Percentiles rank a stretch among this genome's conserved stretches.
Evolutionary conservation across 2,329 filamentous ascomycete genomes (phyloP).

Genomic region (Diplocarpon mali): DNA sequence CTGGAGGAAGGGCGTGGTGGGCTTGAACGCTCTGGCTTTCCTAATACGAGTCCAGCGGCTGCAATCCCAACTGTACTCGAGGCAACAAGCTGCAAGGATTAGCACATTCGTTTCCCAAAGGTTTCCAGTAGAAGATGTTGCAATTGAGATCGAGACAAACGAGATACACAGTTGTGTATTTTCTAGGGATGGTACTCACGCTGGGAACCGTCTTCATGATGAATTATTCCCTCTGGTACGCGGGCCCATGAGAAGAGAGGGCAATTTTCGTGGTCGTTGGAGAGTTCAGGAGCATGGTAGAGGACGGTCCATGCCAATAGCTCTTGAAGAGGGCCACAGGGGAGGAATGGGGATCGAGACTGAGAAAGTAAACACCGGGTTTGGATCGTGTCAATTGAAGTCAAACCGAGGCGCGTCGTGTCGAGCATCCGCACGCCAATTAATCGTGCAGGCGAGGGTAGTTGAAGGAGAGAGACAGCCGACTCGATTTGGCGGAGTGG

Average conservation of each 20-base stretch:
- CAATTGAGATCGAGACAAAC: too few relatives aligned
- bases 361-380: constrained; percentile 13
- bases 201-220: constrained; percentile 27
- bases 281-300: constrained; percentile 22
- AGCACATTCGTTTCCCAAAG: constrained; percentile 7
- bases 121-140: too few relatives aligned
- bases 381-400: neutral
- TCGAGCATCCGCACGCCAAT: neutral
- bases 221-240: constrained; percentile 12
- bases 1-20: constrained; percentile 22
- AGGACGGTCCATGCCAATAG: constrained; percentile 19
- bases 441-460: neutral
- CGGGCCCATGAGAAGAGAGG: constrained; percentile 17
- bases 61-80: constrained; percentile 29
- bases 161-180: too few relatives aligned
- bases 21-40: constrained; percentile 22
- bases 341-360: constrained; percentile 2
- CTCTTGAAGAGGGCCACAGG: constrained; percentile 7
- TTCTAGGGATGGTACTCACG: constrained; percentile 16
- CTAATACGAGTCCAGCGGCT: constrained; percentile 26
- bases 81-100: constrained; percentile 26
- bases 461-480: neutral
- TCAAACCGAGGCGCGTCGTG: neutral
- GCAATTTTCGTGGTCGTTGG: constrained; percentile 14
- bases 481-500: neutral